A percentile compares a stretch with the other conserved stretches of the same genome.
These are phyloP conservation scores for Hypoxylon intermedium DNA, from an alignment of 495 filamentous ascomycete genomes.

Conservation along the genomic window DNA sequence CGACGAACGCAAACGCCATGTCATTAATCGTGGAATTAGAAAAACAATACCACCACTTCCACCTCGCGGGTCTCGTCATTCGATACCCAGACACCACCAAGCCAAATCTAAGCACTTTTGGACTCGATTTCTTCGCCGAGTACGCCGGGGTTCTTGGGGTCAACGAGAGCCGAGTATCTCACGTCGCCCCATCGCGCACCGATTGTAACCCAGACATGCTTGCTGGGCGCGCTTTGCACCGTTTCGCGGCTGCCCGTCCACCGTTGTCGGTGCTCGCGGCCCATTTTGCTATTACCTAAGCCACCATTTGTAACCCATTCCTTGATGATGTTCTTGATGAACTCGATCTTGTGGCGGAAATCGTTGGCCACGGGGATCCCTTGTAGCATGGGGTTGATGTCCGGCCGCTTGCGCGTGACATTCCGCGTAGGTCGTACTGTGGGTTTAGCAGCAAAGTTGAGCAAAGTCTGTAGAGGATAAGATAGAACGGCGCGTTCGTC, in stretches of 20 bases:
- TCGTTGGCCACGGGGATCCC: constrained; percentile 76
- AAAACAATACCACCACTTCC: constrained; percentile 3
- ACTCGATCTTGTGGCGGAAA: constrained; percentile 79
- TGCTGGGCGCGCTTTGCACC: constrained; percentile 62
- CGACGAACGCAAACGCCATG: constrained; percentile 29
- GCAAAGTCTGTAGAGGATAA: constrained; percentile 64
- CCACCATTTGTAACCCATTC: constrained; percentile 77
- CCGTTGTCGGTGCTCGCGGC: constrained; percentile 58
- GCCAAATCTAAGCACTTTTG: constrained; percentile 16
- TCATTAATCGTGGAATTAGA: constrained; percentile 27
- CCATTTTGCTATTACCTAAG: constrained; percentile 65
- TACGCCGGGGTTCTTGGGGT: constrained; percentile 56
- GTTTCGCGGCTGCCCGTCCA: constrained; percentile 75
- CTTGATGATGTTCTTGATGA: constrained; percentile 71
- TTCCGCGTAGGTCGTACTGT: constrained; percentile 54
- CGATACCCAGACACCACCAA: not conserved
- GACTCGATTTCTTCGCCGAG: constrained; percentile 57
- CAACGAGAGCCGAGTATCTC: constrained; percentile 56
- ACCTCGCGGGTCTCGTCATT: not conserved
- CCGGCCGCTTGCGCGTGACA: constrained; percentile 54
- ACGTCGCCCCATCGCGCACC: constrained; percentile 78
- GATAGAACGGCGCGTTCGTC: constrained; percentile 65
- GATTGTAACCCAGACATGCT: constrained; percentile 85
- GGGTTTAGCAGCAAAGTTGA: constrained; percentile 59
- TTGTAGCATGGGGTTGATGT: constrained; percentile 64